Base-by-base conservation (phyloP, 768 basidiomycete genomes). In the Tephrocybe rancida region DNA sequence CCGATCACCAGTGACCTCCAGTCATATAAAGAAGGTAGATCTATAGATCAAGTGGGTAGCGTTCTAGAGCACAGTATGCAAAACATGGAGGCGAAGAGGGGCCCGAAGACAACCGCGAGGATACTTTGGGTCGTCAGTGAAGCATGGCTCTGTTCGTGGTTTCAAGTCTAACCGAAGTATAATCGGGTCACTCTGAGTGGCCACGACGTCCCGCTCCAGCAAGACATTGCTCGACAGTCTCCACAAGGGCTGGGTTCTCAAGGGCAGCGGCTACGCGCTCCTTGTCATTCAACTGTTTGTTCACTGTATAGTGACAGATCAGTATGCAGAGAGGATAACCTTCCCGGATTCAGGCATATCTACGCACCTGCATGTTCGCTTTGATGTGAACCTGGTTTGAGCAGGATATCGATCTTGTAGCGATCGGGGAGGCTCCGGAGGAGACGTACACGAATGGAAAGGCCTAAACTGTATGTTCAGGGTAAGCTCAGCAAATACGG, bases 221-320 rank as follows among this genome's bases (percentile, higher is more conserved):
- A 7, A 81, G 69, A 42, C 77, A 74, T 54, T 87, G 86, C 67
- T 98, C 95, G 9, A 99, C 84, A 0, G 92, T 92, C 50, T 89
- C 88, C 1, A 98, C 67, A 4, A 99, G 79, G 25, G 88, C 82
- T 2, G 85, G 80, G 70, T 98, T 98, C 70, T 99, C 97, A 44
- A 98, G 78, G 1, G 97, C 97, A 10, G 97, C 97, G 22, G 95
- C 95, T 1, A 98, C 97, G 35, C 97, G 81, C 71, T 99, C 97
- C 71, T 99, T 99, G 74, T 99, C 97, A 63, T 99, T 99, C 29
- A 99, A 78, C 64, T 99, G 97, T 68, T 98, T 98, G 72, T 98
- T 99, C 10, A 99, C 97, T 96, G 58, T 0, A 37, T 16, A 22
- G 6, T 11, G 6, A 34, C 47, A 11, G 55, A 48, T 22, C 4